Conservation (phyloP, 306 rosid genomes). For the Inga laurina region DNA sequence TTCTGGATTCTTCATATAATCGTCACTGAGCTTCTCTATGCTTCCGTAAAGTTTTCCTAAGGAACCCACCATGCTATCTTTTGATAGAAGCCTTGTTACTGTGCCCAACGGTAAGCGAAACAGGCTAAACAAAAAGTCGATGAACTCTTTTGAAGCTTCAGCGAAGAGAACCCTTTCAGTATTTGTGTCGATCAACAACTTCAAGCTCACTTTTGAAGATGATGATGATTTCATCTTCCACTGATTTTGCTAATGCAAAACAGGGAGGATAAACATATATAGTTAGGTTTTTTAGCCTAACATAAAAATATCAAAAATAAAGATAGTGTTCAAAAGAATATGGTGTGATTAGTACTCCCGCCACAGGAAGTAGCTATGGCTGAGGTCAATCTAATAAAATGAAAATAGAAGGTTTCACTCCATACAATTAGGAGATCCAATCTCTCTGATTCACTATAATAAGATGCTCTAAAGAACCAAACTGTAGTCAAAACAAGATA, state of each 20-base stretch:
- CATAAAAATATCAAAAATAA: too few relatives aligned
- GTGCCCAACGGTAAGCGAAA: neutral
- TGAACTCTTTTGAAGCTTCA: slow-evolving; percentile 47
- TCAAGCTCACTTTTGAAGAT: slow-evolving; percentile 21
- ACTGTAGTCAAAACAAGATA: neutral
- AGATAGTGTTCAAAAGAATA: too few relatives aligned
- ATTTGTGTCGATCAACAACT: slow-evolving; percentile 43
- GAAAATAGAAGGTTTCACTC: too few relatives aligned
- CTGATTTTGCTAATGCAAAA: too few relatives aligned
- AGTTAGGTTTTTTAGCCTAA: too few relatives aligned
- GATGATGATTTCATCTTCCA: neutral
- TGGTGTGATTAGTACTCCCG: too few relatives aligned
- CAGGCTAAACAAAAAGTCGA: slow-evolving; percentile 45
- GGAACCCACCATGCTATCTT: slow-evolving; percentile 16
- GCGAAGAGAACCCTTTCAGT: slow-evolving; percentile 41
- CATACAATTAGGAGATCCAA: neutral
- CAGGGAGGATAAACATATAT: too few relatives aligned
- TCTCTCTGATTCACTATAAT: neutral
- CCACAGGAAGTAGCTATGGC: too few relatives aligned
- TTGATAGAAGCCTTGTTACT: neutral
- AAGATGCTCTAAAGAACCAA: neutral
- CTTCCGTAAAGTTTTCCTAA: slow-evolving; percentile 47
- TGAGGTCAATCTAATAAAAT: too few relatives aligned
- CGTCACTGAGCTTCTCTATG: slow-evolving; percentile 33
- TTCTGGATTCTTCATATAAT: slow-evolving; percentile 33